phyloP scores from a whole-genome alignment of 495 filamentous ascomycete species.

The Astrothelium subdiscretum region DNA sequence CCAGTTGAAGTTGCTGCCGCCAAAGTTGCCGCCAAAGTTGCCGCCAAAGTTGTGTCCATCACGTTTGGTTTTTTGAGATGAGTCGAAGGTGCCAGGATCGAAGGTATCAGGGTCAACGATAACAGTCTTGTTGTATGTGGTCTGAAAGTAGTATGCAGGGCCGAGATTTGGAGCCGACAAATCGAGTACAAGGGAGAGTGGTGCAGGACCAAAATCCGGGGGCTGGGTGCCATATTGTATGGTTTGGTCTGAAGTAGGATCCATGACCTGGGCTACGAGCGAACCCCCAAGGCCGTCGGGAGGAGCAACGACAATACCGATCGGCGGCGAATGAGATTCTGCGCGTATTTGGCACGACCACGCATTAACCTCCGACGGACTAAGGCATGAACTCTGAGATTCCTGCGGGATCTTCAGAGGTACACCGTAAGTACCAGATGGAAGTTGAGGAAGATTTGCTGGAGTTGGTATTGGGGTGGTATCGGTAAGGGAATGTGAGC shows the following conservation, averaged over 20 bases:
- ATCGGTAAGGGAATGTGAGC: slow-evolving; percentile 49
- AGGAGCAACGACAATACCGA: slow-evolving; percentile 23
- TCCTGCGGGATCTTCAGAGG: slow-evolving; percentile 44
- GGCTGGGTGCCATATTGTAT: slow-evolving; percentile 59
- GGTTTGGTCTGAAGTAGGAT: neutral
- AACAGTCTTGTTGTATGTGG: slow-evolving; percentile 59
- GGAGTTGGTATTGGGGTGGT: slow-evolving; percentile 51
- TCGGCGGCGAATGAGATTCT: neutral
- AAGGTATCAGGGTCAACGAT: neutral
- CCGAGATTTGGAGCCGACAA: slow-evolving; percentile 48
- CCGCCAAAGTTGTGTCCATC: neutral
- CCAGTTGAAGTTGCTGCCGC: slow-evolving; percentile 3
- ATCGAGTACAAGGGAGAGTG: slow-evolving; percentile 54
- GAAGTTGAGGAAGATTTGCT: slow-evolving; percentile 33
- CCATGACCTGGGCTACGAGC: neutral
- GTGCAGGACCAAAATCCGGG: slow-evolving; percentile 36
- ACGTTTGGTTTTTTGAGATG: neutral
- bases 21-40: neutral
- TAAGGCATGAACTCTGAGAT: slow-evolving; percentile 55
- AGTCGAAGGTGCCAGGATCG: slow-evolving; percentile 4
- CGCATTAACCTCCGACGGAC: slow-evolving; percentile 45
- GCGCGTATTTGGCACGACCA: slow-evolving; percentile 53
- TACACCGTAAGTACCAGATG: slow-evolving; percentile 53
- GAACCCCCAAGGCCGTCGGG: slow-evolving; percentile 35
- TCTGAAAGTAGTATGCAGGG: slow-evolving; percentile 62